Evolutionary conservation across 2,329 filamentous ascomycete genomes (phyloP).

Genomic region (Thyridium curvatum): DNA sequence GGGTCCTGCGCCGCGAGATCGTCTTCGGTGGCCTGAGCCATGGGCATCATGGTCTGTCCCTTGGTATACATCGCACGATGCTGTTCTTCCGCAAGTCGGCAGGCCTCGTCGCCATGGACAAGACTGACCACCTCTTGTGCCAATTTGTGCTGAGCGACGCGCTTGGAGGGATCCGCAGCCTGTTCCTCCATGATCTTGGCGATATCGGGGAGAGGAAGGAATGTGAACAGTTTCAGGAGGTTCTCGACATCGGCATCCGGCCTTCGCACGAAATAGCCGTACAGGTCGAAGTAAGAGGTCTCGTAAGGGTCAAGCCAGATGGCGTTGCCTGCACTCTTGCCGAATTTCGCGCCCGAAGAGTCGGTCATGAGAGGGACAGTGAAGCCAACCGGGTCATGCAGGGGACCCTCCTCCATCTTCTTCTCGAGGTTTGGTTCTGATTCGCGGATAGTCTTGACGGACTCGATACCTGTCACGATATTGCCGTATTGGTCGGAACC

Average conservation of each 20-base stretch:
- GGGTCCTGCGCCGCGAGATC: constrained; percentile 2
- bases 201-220: constrained; percentile 70
- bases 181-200: constrained; percentile 62
- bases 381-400: constrained; percentile 68
- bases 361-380: constrained; percentile 89
- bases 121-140: constrained; percentile 78
- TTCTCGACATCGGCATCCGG: constrained; percentile 75
- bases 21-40: constrained; percentile 1
- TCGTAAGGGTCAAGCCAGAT: constrained; percentile 82
- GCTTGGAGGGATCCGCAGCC: constrained; percentile 57
- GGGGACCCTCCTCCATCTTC: constrained; percentile 31
- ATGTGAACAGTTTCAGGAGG: constrained; percentile 86
- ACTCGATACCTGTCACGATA: constrained; percentile 83
- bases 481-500: constrained; percentile 97
- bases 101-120: constrained; percentile 64
- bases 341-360: constrained; percentile 80
- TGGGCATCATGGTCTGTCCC: constrained; percentile 5
- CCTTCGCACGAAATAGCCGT: constrained; percentile 81
- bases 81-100: constrained; percentile 52
- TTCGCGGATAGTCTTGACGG: constrained; percentile 68
- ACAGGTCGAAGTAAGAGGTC: constrained; percentile 80
- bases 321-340: constrained; percentile 90
- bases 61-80: constrained; percentile 45
- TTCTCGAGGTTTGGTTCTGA: constrained; percentile 39
- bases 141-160: constrained; percentile 75